phyloP scores from a whole-genome alignment of 2,329 filamentous ascomycete genomes.

The Microcyclospora pomicola region DNA sequence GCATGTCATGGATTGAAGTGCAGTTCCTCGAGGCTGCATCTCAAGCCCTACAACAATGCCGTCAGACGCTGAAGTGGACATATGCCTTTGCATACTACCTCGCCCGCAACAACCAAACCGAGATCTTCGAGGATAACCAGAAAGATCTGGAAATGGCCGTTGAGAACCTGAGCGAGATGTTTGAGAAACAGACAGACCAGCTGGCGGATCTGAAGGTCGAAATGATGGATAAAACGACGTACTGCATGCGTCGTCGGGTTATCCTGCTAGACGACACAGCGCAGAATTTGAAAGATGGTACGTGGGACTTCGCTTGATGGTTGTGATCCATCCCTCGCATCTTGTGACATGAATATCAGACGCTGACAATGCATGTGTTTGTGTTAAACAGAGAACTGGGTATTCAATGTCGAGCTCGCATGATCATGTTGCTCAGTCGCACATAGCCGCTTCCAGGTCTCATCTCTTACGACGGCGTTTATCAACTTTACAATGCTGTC shows the following conservation, averaged over 20 bases:
- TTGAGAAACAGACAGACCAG: slow-evolving; percentile 88
- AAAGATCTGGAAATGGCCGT: slow-evolving; percentile 96
- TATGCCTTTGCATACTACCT: slow-evolving; percentile 98
- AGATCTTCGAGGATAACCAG: slow-evolving; percentile 98
- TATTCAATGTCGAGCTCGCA: too few species aligned
- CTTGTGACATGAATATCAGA: slow-evolving; percentile 6
- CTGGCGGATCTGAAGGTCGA: slow-evolving; percentile 81
- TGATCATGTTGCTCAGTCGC: too few species aligned
- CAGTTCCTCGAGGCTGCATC: slow-evolving; percentile 92
- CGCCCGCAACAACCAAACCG: slow-evolving; percentile 85
- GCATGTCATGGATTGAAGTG: slow-evolving; percentile 98
- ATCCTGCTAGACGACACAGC: slow-evolving; percentile 88
- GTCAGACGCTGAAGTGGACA: slow-evolving; percentile 98
- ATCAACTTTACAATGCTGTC: too few species aligned
- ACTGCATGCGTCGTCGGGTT: slow-evolving; percentile 83
- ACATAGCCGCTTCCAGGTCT: too few species aligned
- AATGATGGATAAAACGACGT: slow-evolving; percentile 96
- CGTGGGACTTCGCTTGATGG: slow-evolving; percentile 21
- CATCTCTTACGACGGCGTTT: too few species aligned
- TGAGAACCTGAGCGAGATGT: slow-evolving; percentile 96
- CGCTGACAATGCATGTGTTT: background rate
- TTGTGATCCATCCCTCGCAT: slow-evolving; percentile 1
- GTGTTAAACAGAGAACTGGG: too few species aligned
- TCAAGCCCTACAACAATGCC: slow-evolving; percentile 84
- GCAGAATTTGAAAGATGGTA: slow-evolving; percentile 78